Evolutionary conservation across 1,139 yeast species (phyloP), one percentile per base, ranked within the genome.

Genomic region (Tardiomyces blankii): DNA sequence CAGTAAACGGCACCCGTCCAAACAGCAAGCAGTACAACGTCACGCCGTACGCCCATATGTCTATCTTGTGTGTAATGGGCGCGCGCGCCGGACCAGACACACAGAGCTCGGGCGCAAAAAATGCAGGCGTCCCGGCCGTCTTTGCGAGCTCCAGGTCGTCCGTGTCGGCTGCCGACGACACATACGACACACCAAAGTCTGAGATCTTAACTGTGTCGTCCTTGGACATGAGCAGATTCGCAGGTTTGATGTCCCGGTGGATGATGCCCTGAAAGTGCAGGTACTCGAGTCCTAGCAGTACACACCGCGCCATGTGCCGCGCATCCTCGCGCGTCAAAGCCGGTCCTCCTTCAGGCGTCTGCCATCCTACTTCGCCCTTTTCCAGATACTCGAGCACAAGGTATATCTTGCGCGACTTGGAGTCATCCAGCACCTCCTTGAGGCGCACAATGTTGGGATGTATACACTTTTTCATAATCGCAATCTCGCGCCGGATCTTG

Each of bases 241-340:
- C 96, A 0, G 99, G 99, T 62, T 93, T 93, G 49, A 93, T 91
- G 64, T 93, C 99, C 49, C 99, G 76, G 64, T 93, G 99, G 18
- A 93, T 86, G 46, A 93, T 87, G 5, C 96, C 96, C 62, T 88
- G 95, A 57, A 80, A 73, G 66, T 93, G 98, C 53, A 93, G 67
- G 63, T 93, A 93, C 63, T 93, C 98, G 43, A 93, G 70, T 0
- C 98, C 99, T 32, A 85, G 69, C 3, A 89, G 73, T 12, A 89
- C 95, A 56, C 93, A 96, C 51, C 96, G 72, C 53, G 87, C 79
- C 7, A 83, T 78, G 50, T 73, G 73, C 50, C 93, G 74, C 0
- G 89, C 75, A 56, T 82, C 78, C 48, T 73, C 74, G 48, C 83
- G 75, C 1, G 82, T 69, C 54, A 87, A 69, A 48, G 80, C 69